phyloP scores from a whole-genome alignment of 73 alveolate genomes.

The Paramecium bursaria region DNA sequence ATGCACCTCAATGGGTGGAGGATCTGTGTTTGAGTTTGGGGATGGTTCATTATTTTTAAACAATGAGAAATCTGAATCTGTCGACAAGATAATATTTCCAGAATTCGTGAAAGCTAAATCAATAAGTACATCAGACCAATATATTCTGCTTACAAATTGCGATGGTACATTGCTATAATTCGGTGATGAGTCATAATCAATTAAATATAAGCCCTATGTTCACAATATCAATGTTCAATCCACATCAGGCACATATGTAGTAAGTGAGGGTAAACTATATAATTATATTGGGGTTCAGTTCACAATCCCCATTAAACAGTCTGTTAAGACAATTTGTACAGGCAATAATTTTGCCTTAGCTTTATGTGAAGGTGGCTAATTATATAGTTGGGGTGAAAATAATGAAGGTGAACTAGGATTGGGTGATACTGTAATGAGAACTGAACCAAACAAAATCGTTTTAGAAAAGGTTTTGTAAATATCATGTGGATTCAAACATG shows the following conservation, averaged over 20 bases:
- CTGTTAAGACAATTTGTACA: slow-evolving; percentile 28
- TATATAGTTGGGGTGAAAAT: slow-evolving; percentile 87
- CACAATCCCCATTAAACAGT: background rate
- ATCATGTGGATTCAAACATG: slow-evolving; percentile 96
- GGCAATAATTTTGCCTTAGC: slow-evolving; percentile 63
- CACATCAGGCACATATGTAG: slow-evolving; percentile 12
- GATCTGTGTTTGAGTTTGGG: slow-evolving; percentile 45
- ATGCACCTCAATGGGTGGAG: slow-evolving; percentile 49
- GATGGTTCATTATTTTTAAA: slow-evolving; percentile 26
- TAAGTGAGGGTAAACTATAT: slow-evolving; percentile 45
- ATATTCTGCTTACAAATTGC: slow-evolving; percentile 5
- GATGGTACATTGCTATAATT: slow-evolving; percentile 54
- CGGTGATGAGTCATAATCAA: slow-evolving; percentile 15
- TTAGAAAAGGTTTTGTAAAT: slow-evolving; percentile 89
- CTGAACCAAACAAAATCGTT: slow-evolving; percentile 81
- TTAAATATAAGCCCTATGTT: slow-evolving; percentile 36
- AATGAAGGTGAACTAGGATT: slow-evolving; percentile 96
- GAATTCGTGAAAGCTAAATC: slow-evolving; percentile 20
- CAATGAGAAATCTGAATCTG: slow-evolving; percentile 8
- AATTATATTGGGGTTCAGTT: background rate
- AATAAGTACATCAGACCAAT: slow-evolving; percentile 11
- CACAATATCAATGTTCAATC: slow-evolving; percentile 5
- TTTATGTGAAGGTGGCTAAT: slow-evolving; percentile 52
- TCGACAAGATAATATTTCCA: slow-evolving; percentile 43
- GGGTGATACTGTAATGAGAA: slow-evolving; percentile 91